Evolutionary conservation across 2,329 filamentous ascomycete species (phyloP).

Genomic region (Colletotrichum sojae): DNA sequence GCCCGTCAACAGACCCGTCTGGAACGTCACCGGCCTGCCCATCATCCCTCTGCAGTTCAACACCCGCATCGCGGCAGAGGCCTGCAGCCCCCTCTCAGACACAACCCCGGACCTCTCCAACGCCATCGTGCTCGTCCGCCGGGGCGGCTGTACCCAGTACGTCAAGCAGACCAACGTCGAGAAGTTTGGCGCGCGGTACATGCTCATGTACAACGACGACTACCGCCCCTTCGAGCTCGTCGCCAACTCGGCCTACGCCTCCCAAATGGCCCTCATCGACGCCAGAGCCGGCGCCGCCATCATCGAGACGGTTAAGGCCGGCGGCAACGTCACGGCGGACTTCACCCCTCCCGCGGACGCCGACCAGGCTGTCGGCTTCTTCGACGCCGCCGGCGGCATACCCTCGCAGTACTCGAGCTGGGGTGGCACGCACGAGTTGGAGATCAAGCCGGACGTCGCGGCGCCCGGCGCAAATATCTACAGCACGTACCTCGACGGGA

Average conservation of each 20-base stretch:
- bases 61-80: constrained; percentile 44
- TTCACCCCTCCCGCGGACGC: constrained; percentile 25
- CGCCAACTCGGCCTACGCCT: constrained; percentile 23
- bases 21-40: constrained; percentile 51
- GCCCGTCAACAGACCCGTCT: constrained; percentile 46
- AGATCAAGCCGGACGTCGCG: constrained; percentile 59
- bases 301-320: constrained; percentile 44
- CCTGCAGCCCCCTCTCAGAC: constrained; percentile 45
- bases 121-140: constrained; percentile 47
- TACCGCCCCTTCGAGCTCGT: constrained; percentile 30
- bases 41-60: constrained; percentile 46
- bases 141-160: constrained; percentile 50
- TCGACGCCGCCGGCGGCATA: constrained; percentile 50
- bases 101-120: constrained; percentile 44
- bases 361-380: constrained; percentile 41
- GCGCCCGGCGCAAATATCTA: constrained; percentile 61
- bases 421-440: constrained; percentile 59
- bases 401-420: constrained; percentile 57
- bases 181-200: constrained; percentile 45
- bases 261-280: constrained; percentile 45
- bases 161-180: constrained; percentile 47
- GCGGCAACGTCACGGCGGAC: constrained; percentile 37
- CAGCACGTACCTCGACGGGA: constrained; percentile 57
- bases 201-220: constrained; percentile 49
- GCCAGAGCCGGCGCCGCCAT: constrained; percentile 46